phyloP scores from a whole-genome alignment of 2,329 filamentous ascomycete species.

The Ophiognomonia clavigignenti-juglandacearum region DNA sequence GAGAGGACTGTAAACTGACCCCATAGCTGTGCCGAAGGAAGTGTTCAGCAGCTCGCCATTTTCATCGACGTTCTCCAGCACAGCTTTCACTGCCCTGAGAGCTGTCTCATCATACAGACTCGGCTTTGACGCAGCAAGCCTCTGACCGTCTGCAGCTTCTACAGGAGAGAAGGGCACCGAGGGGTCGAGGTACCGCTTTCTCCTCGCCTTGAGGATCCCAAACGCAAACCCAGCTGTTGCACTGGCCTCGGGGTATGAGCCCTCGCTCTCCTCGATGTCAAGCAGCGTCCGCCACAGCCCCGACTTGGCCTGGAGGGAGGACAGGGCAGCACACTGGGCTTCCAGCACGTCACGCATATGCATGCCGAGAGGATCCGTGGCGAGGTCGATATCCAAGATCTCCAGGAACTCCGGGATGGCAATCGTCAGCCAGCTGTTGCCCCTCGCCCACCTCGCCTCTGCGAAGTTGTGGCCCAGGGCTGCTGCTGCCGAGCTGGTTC shows the following conservation, averaged over 20 bases:
- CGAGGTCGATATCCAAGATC: conserved; percentile 54
- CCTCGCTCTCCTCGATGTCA: conserved; percentile 59
- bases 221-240: conserved; percentile 79
- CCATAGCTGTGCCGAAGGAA: conserved; percentile 78
- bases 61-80: conserved; percentile 59
- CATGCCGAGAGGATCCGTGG: conserved; percentile 57
- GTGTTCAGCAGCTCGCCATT: conserved; percentile 69
- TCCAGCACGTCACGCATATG: conserved; percentile 59
- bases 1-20: conserved; percentile 24
- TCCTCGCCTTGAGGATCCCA: conserved; percentile 68
- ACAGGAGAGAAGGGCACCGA: conserved; percentile 26
- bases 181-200: conserved; percentile 63
- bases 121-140: background rate
- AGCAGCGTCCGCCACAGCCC: conserved; percentile 74
- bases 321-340: conserved; percentile 64
- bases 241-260: conserved; percentile 71
- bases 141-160: conserved; percentile 12
- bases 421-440: conserved; percentile 74
- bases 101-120: conserved; percentile 51
- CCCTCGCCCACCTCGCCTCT: conserved; percentile 51
- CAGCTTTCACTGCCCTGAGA: conserved; percentile 60
- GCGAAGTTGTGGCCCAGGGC: conserved; percentile 55
- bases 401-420: conserved; percentile 80
- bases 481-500: conserved; percentile 46
- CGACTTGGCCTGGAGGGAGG: conserved; percentile 51